These are phyloP conservation scores for Acaromyces ingoldii DNA, from an alignment of 1,284 basidiomycete genomes.

Conservation along the genomic window DNA sequence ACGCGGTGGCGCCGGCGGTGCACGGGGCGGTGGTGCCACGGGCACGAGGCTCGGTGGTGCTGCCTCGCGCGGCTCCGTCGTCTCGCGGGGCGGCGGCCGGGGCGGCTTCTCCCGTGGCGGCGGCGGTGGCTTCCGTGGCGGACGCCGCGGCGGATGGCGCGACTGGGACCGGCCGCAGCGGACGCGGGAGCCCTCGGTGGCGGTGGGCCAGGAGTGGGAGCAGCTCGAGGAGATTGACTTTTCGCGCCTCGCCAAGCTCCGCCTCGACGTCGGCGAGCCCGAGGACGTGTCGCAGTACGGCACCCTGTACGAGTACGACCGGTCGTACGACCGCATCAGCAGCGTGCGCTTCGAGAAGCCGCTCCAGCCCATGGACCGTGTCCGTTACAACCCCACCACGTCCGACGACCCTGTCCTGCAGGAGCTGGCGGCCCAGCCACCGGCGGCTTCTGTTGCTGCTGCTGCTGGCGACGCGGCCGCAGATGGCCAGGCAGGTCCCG, in stretches of 20 bases:
- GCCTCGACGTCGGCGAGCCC: slow-evolving; percentile 66
- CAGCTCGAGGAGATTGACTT: slow-evolving; percentile 98
- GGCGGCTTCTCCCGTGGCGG: not conserved
- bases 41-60: slow-evolving; percentile 58
- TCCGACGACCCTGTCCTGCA: slow-evolving; percentile 75
- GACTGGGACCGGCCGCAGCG: slow-evolving; percentile 91
- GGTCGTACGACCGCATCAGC: slow-evolving; percentile 88
- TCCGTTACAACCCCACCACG: slow-evolving; percentile 95
- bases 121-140: slow-evolving; percentile 1
- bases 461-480: slow-evolving; percentile 45
- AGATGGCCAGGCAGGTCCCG: not conserved
- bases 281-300: slow-evolving; percentile 65
- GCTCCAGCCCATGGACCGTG: slow-evolving; percentile 85
- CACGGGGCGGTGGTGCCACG: slow-evolving; percentile 48
- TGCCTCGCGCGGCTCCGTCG: not conserved
- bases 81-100: too few species aligned
- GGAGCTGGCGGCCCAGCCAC: slow-evolving; percentile 25
- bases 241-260: slow-evolving; percentile 81
- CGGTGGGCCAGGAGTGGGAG: slow-evolving; percentile 83
- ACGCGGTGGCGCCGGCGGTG: slow-evolving; percentile 41
- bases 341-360: slow-evolving; percentile 80
- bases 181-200: slow-evolving; percentile 87
- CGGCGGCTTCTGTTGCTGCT: too few species aligned
- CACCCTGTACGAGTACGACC: slow-evolving; percentile 87
- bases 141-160: slow-evolving; percentile 72